Conservation (phyloP, 306 rosid genomes). For the Vigna hirtella region DNA sequence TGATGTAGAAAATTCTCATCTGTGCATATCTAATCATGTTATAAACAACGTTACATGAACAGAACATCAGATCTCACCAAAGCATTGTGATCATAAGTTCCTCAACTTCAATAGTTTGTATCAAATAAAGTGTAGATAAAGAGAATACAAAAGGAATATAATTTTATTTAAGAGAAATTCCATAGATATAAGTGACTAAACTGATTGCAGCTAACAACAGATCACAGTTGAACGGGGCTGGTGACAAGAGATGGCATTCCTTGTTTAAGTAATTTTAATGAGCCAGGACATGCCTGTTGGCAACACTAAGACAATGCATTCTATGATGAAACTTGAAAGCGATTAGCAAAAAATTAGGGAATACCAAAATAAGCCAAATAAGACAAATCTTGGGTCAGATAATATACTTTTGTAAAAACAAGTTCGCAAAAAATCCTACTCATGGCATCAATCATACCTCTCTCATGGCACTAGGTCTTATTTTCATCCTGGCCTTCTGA, state of each 20-base stretch:
- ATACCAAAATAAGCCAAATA: conserved; percentile 33
- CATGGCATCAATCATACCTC: conserved; percentile 65
- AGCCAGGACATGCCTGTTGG: conserved; percentile 25
- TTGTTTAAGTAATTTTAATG: conserved; percentile 25
- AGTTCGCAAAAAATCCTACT: conserved; percentile 25
- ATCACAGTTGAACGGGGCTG: conserved; percentile 35
- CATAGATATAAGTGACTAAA: conserved; percentile 12
- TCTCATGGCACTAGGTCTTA: conserved; percentile 98
- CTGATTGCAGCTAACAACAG: conserved; percentile 5
- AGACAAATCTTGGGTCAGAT: conserved; percentile 1
- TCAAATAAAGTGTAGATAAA: conserved; percentile 26
- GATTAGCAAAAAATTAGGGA: not conserved
- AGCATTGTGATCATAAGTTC: conserved; percentile 11
- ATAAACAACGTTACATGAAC: conserved; percentile 25
- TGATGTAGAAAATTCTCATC: conserved; percentile 8
- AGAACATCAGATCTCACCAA: not conserved
- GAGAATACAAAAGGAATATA: conserved; percentile 32
- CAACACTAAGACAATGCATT: not conserved
- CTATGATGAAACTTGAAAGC: conserved; percentile 38
- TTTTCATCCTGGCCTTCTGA: conserved; percentile 78
- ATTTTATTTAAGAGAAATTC: conserved; percentile 3
- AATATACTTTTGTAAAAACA: conserved; percentile 7
- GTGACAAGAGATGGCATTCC: conserved; percentile 28
- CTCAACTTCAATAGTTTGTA: conserved; percentile 21
- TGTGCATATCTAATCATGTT: conserved; percentile 16